Conservation (phyloP, 768 basidiomycete species). For the Mycena metata region DNA sequence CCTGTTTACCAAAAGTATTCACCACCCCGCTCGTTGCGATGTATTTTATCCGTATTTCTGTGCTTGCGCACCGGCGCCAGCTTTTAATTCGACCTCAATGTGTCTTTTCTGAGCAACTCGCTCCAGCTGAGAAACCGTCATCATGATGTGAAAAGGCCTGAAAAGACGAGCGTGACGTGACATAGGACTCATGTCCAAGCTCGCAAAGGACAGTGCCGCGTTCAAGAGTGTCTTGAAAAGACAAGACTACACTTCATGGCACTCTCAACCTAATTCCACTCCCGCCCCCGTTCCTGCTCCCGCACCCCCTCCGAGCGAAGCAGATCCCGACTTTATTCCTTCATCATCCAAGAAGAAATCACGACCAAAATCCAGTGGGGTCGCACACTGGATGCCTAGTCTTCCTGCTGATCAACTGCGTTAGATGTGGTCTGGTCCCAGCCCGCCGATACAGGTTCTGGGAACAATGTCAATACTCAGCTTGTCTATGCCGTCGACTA, state of each 20-base stretch:
- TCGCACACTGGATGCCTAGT: constrained; percentile 35
- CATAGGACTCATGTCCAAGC: no score
- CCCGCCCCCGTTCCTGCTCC: constrained; percentile 41
- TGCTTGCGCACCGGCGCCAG: constrained; percentile 13
- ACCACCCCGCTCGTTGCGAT: constrained; percentile 7
- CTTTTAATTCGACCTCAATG: neutral
- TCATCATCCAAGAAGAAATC: constrained; percentile 66
- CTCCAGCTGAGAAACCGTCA: no score
- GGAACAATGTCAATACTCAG: constrained; percentile 88
- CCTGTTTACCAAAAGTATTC: constrained; percentile 29
- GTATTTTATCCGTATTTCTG: constrained; percentile 22
- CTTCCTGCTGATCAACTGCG: constrained; percentile 33
- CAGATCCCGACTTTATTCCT: constrained; percentile 46
- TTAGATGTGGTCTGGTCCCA: constrained; percentile 87
- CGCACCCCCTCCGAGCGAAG: constrained; percentile 25
- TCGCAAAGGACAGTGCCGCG: constrained; percentile 77
- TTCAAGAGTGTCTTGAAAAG: constrained; percentile 76
- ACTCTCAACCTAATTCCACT: constrained; percentile 65
- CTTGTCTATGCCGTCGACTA: constrained; percentile 86
- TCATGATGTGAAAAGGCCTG: no score
- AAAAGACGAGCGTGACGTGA: no score
- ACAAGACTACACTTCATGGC: constrained; percentile 83
- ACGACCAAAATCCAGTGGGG: constrained; percentile 76
- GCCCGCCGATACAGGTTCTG: constrained; percentile 87
- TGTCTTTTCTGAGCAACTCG: no score